Conservation (phyloP, 805 yeast species). For the Ogataea ramenticola region DNA sequence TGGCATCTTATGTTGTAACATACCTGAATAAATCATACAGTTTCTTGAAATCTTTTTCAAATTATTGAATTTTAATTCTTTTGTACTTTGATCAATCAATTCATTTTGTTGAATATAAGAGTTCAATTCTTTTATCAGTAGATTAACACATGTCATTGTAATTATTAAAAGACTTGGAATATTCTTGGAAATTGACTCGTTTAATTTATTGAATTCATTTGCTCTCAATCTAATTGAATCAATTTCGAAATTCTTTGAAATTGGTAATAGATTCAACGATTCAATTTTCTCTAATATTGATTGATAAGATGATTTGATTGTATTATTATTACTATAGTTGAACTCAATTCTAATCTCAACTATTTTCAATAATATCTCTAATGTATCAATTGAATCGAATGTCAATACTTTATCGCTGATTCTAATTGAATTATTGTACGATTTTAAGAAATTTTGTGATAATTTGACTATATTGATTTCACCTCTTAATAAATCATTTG, state of each 20-base stretch:
- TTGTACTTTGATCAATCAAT: slow-evolving; percentile 22
- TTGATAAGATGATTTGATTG: slow-evolving; percentile 36
- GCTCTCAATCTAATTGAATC: slow-evolving; percentile 58
- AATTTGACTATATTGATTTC: slow-evolving; percentile 42
- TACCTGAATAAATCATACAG: slow-evolving; percentile 92
- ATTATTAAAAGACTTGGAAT: slow-evolving; percentile 75
- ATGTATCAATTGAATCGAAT: slow-evolving; percentile 53
- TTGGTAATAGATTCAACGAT: slow-evolving; percentile 60
- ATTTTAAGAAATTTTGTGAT: slow-evolving; percentile 36
- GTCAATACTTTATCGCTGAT: slow-evolving; percentile 47
- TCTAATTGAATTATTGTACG: slow-evolving; percentile 47
- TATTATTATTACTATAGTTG: slow-evolving; percentile 4
- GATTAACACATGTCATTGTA: slow-evolving; percentile 65
- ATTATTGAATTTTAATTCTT: slow-evolving; percentile 46
- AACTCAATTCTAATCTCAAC: slow-evolving; percentile 54
- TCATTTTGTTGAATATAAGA: too few species aligned
- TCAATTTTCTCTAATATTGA: slow-evolving; percentile 40
- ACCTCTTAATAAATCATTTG: slow-evolving; percentile 23
- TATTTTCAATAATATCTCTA: slow-evolving; percentile 55
- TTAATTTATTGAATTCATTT: slow-evolving; percentile 55
- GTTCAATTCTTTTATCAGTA: slow-evolving; percentile 38
- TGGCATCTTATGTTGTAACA: slow-evolving; percentile 91
- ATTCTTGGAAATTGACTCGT: slow-evolving; percentile 69
- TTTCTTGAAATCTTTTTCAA: slow-evolving; percentile 66
- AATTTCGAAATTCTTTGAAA: slow-evolving; percentile 37